A percentile compares a stretch with the other conserved stretches of the same genome.
These are phyloP conservation scores for Nitzschia inconspicua DNA, from an alignment of 108 stramenopile genomes.

Conservation along the genomic window DNA sequence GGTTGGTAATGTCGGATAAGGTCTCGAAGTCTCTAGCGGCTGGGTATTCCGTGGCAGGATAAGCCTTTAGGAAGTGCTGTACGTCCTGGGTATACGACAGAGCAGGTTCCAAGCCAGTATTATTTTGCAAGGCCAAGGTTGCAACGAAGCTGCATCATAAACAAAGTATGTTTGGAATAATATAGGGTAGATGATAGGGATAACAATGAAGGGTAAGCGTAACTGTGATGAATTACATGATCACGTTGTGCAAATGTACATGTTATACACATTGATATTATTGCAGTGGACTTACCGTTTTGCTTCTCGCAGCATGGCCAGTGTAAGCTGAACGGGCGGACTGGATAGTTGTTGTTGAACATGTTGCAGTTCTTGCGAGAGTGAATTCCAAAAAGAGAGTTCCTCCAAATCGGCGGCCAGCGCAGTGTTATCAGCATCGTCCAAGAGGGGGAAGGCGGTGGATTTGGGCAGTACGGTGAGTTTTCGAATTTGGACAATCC, in stretches of 20 bases:
- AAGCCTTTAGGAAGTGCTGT: constrained; percentile 75
- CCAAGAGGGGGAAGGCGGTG: constrained; percentile 60
- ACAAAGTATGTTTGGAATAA: too few species aligned
- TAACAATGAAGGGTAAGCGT: not conserved
- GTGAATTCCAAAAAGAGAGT: constrained; percentile 79
- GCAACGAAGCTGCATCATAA: too few species aligned
- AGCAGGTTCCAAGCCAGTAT: constrained; percentile 83
- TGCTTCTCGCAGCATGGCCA: constrained; percentile 78
- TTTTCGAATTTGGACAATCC: constrained; percentile 81
- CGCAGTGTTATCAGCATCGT: constrained; percentile 28
- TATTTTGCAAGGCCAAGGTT: constrained; percentile 88
- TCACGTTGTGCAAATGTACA: too few species aligned
- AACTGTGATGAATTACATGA: too few species aligned
- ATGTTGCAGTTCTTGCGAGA: constrained; percentile 51
- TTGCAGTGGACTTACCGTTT: too few species aligned
- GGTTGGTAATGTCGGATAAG: constrained; percentile 50
- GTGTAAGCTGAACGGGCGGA: constrained; percentile 59
- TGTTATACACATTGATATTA: not conserved
- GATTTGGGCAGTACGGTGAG: constrained; percentile 60
- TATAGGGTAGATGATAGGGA: not conserved
- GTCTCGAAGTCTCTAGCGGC: constrained; percentile 70
- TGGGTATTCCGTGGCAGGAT: constrained; percentile 73
- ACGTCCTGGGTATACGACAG: constrained; percentile 64
- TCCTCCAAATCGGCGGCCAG: constrained; percentile 69
- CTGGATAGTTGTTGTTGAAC: constrained; percentile 57